Conservation (phyloP, 1,284 basidiomycete species). For the Trichosporon sp. region DNA sequence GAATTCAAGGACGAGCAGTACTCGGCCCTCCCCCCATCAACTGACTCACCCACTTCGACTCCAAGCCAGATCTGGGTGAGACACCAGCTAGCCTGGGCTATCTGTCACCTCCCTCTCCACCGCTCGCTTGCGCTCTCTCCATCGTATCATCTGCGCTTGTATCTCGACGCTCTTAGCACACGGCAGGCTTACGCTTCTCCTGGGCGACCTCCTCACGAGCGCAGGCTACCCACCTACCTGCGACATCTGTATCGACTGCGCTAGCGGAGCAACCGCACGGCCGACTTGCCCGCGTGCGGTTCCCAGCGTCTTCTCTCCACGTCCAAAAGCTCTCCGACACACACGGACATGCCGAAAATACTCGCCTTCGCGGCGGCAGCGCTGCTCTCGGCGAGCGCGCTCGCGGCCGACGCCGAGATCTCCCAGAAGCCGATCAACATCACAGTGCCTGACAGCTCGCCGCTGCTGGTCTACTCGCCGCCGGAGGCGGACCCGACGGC, state of each 20-base stretch:
- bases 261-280: neutral
- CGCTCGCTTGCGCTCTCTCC: neutral
- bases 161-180: neutral
- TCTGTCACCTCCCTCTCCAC: neutral
- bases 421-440: neutral
- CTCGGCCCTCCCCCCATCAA: neutral
- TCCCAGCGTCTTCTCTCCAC: too few species aligned
- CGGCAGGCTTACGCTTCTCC: neutral
- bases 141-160: neutral
- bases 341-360: neutral
- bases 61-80: neutral
- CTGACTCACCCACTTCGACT: neutral
- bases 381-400: neutral
- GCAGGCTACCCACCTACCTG: neutral
- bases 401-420: neutral
- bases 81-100: neutral
- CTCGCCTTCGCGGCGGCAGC: neutral
- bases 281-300: too few species aligned
- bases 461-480: neutral
- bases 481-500: neutral
- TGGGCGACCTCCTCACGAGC: neutral
- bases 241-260: neutral
- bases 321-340: too few species aligned
- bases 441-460: neutral
- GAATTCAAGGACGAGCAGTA: neutral